These are phyloP conservation scores for Ascosphaera apis DNA, from an alignment of 2,329 filamentous ascomycete genomes.

Conservation along the genomic window DNA sequence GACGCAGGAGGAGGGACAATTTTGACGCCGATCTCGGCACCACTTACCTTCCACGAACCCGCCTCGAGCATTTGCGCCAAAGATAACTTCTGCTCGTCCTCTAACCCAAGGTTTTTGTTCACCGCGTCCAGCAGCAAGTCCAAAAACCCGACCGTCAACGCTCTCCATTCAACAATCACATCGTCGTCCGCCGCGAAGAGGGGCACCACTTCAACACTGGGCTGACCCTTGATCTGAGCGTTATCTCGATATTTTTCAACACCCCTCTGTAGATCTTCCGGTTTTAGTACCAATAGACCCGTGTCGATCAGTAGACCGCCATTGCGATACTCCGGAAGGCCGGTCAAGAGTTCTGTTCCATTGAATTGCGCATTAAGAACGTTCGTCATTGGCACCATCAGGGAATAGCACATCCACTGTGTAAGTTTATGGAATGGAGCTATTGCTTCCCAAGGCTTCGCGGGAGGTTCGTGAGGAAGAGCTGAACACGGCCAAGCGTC, in stretches of 20 bases:
- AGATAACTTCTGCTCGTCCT: constrained; percentile 45
- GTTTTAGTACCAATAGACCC: constrained; percentile 55
- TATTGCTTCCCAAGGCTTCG: constrained; percentile 54
- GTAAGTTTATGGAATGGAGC: constrained; percentile 86
- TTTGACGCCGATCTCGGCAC: too few species aligned
- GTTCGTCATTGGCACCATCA: constrained; percentile 76
- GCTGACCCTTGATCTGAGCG: constrained; percentile 46
- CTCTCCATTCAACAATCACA: constrained; percentile 60
- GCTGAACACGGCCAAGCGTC: constrained; percentile 82
- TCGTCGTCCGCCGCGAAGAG: constrained; percentile 52
- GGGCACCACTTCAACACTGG: constrained; percentile 49
- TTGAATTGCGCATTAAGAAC: constrained; percentile 61
- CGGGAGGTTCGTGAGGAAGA: constrained; percentile 46
- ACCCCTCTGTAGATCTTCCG: constrained; percentile 45
- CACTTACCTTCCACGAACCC: constrained; percentile 82
- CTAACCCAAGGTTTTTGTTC: constrained; percentile 42
- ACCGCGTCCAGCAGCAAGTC: constrained; percentile 49
- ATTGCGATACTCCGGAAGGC: constrained; percentile 78
- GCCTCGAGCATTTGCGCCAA: constrained; percentile 83
- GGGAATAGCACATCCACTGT: constrained; percentile 82
- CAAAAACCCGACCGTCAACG: constrained; percentile 50
- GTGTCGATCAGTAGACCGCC: constrained; percentile 72
- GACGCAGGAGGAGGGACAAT: not conserved
- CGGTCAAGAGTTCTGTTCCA: constrained; percentile 61
- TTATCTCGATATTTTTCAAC: constrained; percentile 47